Evolutionary conservation across 2,329 filamentous ascomycete species (phyloP), one percentile per base, ranked within the genome.

Genomic region (Mariannaea elegans): DNA sequence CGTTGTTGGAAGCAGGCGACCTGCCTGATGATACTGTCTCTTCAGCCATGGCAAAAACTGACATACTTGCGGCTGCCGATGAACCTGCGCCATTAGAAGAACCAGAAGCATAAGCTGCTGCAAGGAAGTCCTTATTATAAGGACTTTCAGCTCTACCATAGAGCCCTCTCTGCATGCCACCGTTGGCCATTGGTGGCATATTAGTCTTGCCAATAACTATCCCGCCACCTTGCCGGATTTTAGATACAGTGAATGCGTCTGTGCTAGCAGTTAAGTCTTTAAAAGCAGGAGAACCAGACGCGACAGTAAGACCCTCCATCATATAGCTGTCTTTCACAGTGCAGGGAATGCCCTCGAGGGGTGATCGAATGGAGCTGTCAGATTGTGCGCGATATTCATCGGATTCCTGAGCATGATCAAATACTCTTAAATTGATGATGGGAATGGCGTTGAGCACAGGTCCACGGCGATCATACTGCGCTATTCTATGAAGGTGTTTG

Each of bases 291-390:
- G 84, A 86, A 3, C 84, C 85, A 42, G 77, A 73, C 0, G 83
- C 82, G 5, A 82, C 80, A 0, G 78, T 83, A 76, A 86, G 80
- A 7, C 81, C 81, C 41, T 78, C 75, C 34, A 83, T 78, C 64
- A 82, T 85, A 75, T 82, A 86, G 66, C 78, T 82, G 66, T 87
- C 84, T 70, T 87, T 87, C 63, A 85, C 75, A 0, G 83, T 84
- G 64, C 78, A 86, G 0, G 84, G 83, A 14, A 87, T 84, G 34
- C 34, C 34, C 34, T 36, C 34, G 34, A 36, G 34, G 18, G 18
- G 34, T 13, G 34, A 36, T 16, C 34, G n/a, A 16, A 36, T n/a
- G 12, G 14, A n/a, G 14, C 34, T n/a, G 34, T 36, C 18, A 7
- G 34, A 36, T 13, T n/a, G n/a, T 13, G 34, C 34, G 12, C 34